Evolutionary conservation across 1,284 basidiomycete species (phyloP), one percentile per base, ranked within the genome.

Genomic region (Polyporus tsugae): DNA sequence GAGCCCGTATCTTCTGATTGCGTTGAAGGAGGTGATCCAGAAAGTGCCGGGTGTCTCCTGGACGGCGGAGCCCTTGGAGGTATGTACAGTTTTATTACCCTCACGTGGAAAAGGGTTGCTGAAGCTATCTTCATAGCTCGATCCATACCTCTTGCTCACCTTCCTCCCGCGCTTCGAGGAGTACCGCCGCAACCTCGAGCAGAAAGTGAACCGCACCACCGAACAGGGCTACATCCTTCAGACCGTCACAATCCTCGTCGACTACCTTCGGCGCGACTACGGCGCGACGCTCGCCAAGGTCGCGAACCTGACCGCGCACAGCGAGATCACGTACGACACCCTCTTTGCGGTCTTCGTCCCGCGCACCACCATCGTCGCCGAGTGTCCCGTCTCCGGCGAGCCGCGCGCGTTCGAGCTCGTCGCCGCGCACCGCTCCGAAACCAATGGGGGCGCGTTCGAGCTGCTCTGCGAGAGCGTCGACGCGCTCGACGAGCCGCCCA

Each of bases 31-130:
- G 58, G 85, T 89, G 38, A 84, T 89, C 65, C 75, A 81, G 69
- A 80, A 82, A 1, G 84, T 85, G 78, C 85, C 83, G 11, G 86
- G 86, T n/a, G 76, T 88, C 15, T 88, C 87, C 2, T 89, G 87
- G 87, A 84, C 85, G 59, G 75, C 82, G 1, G 83, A 87, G 33
- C 85, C 86, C 4, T 78, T 88, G 5, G 82, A 85, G n/a, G n/a
- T n/a, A n/a, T n/a, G n/a, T n/a, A n/a, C n/a, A n/a, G n/a, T n/a
- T n/a, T n/a, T n/a, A n/a, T n/a, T n/a, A n/a, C n/a, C n/a, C n/a
- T n/a, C n/a, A n/a, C n/a, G n/a, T n/a, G n/a, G n/a, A n/a, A n/a
- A n/a, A n/a, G n/a, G n/a, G n/a, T n/a, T n/a, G n/a, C 42, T 69
- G n/a, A 35, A 25, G 19, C 25, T 19, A 4, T 11, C 9, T 39